A percentile compares a stretch with the other conserved stretches of the same genome.
phyloP scores from a whole-genome alignment of 164 flowering plant species.

The Magnolia sinica region DNA sequence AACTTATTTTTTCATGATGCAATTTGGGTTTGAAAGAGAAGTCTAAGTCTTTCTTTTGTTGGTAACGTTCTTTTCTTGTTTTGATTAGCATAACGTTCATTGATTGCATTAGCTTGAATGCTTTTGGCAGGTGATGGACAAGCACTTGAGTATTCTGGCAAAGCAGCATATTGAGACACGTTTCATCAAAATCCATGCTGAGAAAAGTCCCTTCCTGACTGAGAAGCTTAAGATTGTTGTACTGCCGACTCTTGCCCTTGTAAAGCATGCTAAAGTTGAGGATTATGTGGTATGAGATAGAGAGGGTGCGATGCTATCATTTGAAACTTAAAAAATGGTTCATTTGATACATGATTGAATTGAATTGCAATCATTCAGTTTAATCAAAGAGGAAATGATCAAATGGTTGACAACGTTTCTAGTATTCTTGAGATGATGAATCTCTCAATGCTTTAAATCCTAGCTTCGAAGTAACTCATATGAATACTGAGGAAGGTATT shows the following conservation, averaged over 20 bases:
- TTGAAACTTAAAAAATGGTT: background rate
- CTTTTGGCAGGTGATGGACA: slow-evolving; percentile 84
- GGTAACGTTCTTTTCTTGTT: background rate
- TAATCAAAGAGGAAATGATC: too few relatives aligned
- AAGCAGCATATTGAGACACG: slow-evolving; percentile 91
- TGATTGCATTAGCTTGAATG: background rate
- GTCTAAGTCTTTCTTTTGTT: background rate
- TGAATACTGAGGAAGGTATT: too few relatives aligned
- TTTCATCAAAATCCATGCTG: slow-evolving; percentile 86
- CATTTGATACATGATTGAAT: background rate
- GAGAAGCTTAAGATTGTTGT: slow-evolving; percentile 88
- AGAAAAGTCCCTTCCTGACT: slow-evolving; percentile 89
- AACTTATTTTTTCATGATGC: background rate
- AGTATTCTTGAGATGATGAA: too few relatives aligned
- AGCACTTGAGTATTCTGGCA: slow-evolving; percentile 74
- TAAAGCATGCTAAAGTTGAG: slow-evolving; percentile 93
- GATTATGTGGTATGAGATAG: slow-evolving; percentile 79
- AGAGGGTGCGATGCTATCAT: background rate
- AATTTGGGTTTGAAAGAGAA: background rate
- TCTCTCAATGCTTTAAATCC: too few relatives aligned
- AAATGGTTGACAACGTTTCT: too few relatives aligned
- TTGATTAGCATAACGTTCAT: background rate
- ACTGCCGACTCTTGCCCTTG: slow-evolving; percentile 90
- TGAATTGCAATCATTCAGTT: background rate
- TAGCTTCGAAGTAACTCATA: too few relatives aligned